phyloP scores from a whole-genome alignment of 306 rosid genomes.

The Quercus cerris region DNA sequence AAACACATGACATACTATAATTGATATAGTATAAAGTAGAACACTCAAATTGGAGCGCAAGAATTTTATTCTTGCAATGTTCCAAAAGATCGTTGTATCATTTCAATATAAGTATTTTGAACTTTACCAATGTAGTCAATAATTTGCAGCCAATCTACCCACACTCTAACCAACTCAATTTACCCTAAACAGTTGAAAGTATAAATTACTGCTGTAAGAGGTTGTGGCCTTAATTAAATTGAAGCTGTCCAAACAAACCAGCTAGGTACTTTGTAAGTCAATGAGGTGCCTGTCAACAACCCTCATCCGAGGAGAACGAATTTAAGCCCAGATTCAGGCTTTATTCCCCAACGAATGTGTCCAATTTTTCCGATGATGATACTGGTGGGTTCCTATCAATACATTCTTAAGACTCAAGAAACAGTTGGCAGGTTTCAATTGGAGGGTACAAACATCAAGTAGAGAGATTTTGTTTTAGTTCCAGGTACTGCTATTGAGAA shows the following conservation, averaged over 20 bases:
- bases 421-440: background rate
- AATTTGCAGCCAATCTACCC: too few species aligned
- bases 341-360: background rate
- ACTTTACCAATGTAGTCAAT: too few species aligned
- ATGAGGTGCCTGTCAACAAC: background rate
- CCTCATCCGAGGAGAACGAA: background rate
- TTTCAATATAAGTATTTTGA: too few species aligned
- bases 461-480: background rate
- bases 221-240: background rate
- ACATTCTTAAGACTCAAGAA: background rate
- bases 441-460: background rate
- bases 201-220: background rate
- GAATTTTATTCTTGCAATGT: too few species aligned
- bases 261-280: background rate
- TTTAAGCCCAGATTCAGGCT: background rate
- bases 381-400: background rate
- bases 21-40: too few species aligned
- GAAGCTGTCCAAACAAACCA: background rate
- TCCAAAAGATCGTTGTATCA: too few species aligned
- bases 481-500: conserved; percentile 2
- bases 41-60: too few species aligned
- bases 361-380: background rate
- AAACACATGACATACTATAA: too few species aligned
- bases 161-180: too few species aligned
- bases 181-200: background rate